These are phyloP conservation scores for Apiotrichum porosum DNA, from an alignment of 1,284 basidiomycete genomes.

Conservation along the genomic window DNA sequence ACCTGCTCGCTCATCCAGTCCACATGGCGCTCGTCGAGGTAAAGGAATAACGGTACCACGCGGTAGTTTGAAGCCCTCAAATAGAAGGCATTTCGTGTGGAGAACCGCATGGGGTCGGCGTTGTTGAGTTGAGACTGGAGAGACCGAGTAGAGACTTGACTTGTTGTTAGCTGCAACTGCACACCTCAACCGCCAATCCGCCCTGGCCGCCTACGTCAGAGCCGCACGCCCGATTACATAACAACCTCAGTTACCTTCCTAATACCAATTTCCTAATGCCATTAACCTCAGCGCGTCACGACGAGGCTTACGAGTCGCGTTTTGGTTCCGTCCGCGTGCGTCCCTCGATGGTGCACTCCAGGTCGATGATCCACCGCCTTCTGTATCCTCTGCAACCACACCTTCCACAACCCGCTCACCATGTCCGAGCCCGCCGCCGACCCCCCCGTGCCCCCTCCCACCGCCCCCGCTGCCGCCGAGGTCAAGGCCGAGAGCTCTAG, in stretches of 20 bases:
- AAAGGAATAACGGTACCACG: slow-evolving; percentile 41
- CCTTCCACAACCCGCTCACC: not conserved
- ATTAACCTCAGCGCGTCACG: too few species aligned
- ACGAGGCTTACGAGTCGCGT: too few species aligned
- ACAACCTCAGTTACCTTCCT: too few species aligned
- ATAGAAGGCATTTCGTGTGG: slow-evolving; percentile 44
- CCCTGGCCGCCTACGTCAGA: slow-evolving; percentile 5
- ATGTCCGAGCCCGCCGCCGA: slow-evolving; percentile 19
- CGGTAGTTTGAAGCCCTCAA: slow-evolving; percentile 43
- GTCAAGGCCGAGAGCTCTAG: slow-evolving; percentile 12
- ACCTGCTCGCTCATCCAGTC: slow-evolving; percentile 44
- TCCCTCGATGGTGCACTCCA: too few species aligned
- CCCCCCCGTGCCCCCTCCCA: slow-evolving; percentile 17
- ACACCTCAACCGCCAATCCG: not conserved
- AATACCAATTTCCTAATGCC: not conserved
- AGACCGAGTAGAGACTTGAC: not conserved
- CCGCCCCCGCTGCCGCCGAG: slow-evolving; percentile 1
- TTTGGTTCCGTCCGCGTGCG: slow-evolving; percentile 19
- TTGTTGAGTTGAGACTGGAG: not conserved
- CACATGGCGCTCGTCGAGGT: slow-evolving; percentile 47
- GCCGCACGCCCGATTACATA: too few species aligned
- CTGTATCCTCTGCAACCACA: not conserved
- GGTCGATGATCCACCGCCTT: too few species aligned
- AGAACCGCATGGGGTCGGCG: slow-evolving; percentile 47
- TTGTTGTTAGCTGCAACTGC: not conserved